Base-by-base conservation (phyloP, 2,329 filamentous ascomycete species). In the Aspergillus oerlinghausenensis region DNA sequence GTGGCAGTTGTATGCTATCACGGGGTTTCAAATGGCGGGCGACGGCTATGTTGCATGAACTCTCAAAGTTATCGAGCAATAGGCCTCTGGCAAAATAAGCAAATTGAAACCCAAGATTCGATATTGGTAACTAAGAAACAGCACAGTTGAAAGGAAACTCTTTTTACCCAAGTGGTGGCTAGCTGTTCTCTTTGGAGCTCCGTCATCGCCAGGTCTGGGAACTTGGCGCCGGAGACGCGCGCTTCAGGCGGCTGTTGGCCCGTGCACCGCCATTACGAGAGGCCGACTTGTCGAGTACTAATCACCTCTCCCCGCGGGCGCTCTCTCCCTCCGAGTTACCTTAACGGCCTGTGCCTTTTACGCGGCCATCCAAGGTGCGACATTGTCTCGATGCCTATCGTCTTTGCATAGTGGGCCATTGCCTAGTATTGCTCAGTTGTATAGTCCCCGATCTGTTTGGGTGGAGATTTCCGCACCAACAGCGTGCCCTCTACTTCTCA, bases 141-240 rank as follows among this genome's bases (percentile, higher is more conserved):
- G 32, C 14, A 35, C 32, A 38, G 32, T 38, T 38, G 32, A 38
- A 17, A 17, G 14, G 14, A 38, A 17, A 38, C 14, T 5, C 32
- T 35, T 35, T 7, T 17, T 7, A 17, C 32, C 11, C 14, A 38
- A 17, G 32, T 38, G 19, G 42, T 48, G 49, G 32, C 29, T 45
- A 62, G 60, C 56, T 65, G 63, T 55, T 56, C 57, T 59, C 58
- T 59, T 40, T 38, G 50, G 42, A 64, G 56, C 59, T 63, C 58
- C 64, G 63, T 65, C 65, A 65, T 64, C 51, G 55, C 55, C 53
- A 52, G 11, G 51, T 50, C 19, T 26, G 55, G 59, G 43, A 26
- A 11, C 43, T 47, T 59, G 59, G 60, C 64, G 63, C 55, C 58
- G 5, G 43, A 62, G 38, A 51, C 63, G 63, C 62, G 62, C 63